phyloP scores from a whole-genome alignment of 2,329 filamentous ascomycete genomes.

The Fusarium scirpi region DNA sequence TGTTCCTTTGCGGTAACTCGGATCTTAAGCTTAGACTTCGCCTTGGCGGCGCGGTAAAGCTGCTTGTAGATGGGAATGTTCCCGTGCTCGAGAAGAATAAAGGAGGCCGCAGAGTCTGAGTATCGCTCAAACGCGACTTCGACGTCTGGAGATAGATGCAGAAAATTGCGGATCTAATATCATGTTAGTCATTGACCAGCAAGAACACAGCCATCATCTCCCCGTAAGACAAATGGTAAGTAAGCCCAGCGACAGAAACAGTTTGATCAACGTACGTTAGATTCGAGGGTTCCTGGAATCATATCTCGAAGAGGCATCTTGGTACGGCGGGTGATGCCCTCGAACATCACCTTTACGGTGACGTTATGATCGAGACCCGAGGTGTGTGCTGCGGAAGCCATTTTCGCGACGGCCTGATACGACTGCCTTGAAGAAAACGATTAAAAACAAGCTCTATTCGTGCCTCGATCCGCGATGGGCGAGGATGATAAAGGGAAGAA shows the following conservation, averaged over 20 bases:
- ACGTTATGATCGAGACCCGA: constrained; percentile 61
- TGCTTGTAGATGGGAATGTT: constrained; percentile 94
- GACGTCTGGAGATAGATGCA: constrained; percentile 50
- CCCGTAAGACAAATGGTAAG: not conserved
- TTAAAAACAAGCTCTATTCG: constrained; percentile 8
- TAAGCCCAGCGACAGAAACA: not conserved
- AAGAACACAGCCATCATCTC: not conserved
- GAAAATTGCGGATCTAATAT: constrained; percentile 52
- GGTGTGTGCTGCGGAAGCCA: constrained; percentile 46
- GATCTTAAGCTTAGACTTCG: constrained; percentile 96
- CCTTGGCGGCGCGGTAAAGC: constrained; percentile 94
- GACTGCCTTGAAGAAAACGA: constrained; percentile 1
- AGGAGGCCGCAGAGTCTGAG: constrained; percentile 89
- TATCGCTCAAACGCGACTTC: constrained; percentile 84
- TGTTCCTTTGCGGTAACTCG: constrained; percentile 68
- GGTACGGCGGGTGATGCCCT: constrained; percentile 82
- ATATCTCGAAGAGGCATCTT: constrained; percentile 92
- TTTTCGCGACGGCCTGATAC: constrained; percentile 28
- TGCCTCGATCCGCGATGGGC: constrained; percentile 31
- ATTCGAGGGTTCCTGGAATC: constrained; percentile 76
- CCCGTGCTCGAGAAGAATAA: constrained; percentile 80
- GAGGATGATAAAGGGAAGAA: constrained; percentile 36
- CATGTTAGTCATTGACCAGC: constrained; percentile 26
- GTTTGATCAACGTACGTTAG: constrained; percentile 75
- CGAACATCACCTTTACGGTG: constrained; percentile 85